Base-by-base conservation (phyloP, 768 basidiomycete species). In the Holtermanniella nyarrowii region DNA sequence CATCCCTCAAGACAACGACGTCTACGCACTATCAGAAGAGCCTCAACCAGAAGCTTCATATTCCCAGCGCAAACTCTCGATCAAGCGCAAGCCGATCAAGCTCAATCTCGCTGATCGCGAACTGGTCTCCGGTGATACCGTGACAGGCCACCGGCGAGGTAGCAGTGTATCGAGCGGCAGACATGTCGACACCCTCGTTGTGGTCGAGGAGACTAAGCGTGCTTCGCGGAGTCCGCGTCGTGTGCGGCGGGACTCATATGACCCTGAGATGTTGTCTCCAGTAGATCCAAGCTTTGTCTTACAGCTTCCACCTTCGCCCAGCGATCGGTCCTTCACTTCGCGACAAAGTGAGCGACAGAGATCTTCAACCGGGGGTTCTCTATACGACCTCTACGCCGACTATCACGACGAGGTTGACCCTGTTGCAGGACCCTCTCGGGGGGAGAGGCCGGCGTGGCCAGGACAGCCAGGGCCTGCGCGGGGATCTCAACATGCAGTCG, bases 81-180 rank as follows among this genome's bases (percentile, higher is more conserved):
- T 62, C 48, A 55, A 60, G 46, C 46, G 66, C 3, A 68, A 68
- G 51, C 66, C 66, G 1, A 18, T 68, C 18, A 62, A 65, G 25
- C 46, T 65, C 10, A 56, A 59, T 39, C 24, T 44, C 14, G 56
- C 63, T 42, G 66, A 68, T 39, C 54, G 55, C n/a, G 55, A 55
- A 43, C 51, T 68, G 3, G 66, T 62, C 2, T 50, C 46, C 0
- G 46, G 39, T 24, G n/a, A n/a, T n/a, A 48, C 51, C 25, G 56
- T 61, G 18, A 43, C 55, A 13, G 23, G 46, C 3, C 50, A 56
- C 42, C 52, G 31, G 14, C 46, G 56, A 4, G 47, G 44, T 5
- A 43, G 50, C 48, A 56, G 59, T n/a, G 27, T 18, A 20, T 25
- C 31, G 3, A 40, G 23, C 24, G 20, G 44, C n/a, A 31, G n/a